These are phyloP conservation scores for Limonomyces culmigenus DNA, from an alignment of 1,284 basidiomycete species.

Conservation along the genomic window DNA sequence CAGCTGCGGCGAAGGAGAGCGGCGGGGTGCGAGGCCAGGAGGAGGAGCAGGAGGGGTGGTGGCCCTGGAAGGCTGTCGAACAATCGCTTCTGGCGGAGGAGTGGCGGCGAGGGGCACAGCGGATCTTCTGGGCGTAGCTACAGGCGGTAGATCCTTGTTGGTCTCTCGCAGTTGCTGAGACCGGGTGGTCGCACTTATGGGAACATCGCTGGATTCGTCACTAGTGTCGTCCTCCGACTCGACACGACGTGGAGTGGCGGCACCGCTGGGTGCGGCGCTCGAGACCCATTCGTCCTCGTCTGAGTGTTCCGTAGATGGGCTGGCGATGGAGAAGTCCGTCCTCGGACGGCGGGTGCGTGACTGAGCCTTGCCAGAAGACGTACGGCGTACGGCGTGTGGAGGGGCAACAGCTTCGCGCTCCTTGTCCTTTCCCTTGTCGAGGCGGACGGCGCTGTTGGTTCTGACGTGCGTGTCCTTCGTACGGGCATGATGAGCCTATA, in stretches of 20 bases:
- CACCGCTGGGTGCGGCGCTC: constrained; percentile 42
- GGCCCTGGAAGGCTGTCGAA: no score
- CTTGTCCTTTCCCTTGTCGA: constrained; percentile 30
- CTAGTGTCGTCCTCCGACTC: constrained; percentile 30
- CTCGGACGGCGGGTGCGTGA: constrained; percentile 16
- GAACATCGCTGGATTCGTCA: no score
- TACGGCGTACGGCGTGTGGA: no score
- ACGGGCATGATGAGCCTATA: neutral
- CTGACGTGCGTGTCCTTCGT: constrained; percentile 10
- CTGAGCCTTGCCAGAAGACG: neutral
- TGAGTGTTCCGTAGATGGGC: constrained; percentile 24
- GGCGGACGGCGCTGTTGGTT: constrained; percentile 29
- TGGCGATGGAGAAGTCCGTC: constrained; percentile 42
- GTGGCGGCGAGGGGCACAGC: no score
- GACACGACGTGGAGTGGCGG: constrained; percentile 37
- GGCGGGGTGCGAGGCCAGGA: no score
- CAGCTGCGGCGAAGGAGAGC: no score
- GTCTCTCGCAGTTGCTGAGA: no score
- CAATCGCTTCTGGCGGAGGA: no score
- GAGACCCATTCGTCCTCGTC: constrained; percentile 63
- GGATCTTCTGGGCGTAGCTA: no score
- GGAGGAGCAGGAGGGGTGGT: no score
- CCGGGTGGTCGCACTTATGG: no score
- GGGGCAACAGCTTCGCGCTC: constrained; percentile 23
- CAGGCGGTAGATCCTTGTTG: no score